A percentile compares a stretch with the other conserved stretches of the same genome.
Conservation (phyloP, 2,329 filamentous ascomycete genomes). For the Pyrenochaeta sp. region DNA sequence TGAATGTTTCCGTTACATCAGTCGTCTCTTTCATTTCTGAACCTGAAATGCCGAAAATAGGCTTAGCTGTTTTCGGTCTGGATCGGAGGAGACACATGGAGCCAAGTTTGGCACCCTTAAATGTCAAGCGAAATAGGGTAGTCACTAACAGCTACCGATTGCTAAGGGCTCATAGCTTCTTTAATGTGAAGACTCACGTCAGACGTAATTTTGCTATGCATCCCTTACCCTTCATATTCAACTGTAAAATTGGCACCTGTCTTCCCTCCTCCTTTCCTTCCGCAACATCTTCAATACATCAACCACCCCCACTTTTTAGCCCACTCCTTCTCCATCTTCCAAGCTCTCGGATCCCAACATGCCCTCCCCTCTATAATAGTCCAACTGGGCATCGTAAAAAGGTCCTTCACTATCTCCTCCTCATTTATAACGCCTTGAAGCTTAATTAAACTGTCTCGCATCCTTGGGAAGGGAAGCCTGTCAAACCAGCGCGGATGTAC, state of each 20-base stretch:
- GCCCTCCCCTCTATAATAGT: conserved; percentile 33
- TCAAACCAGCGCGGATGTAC: conserved; percentile 53
- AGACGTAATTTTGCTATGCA: no score
- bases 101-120: no score
- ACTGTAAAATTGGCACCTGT: not conserved
- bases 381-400: conserved; percentile 47
- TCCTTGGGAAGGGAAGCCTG: conserved; percentile 52
- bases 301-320: conserved; percentile 49
- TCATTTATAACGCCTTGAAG: conserved; percentile 45
- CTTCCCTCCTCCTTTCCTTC: not conserved
- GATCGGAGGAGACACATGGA: no score
- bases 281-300: conserved; percentile 3
- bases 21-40: no score
- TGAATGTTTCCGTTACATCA: no score
- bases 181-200: no score
- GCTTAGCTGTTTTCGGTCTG: no score
- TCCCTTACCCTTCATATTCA: not conserved
- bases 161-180: no score
- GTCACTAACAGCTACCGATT: no score
- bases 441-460: conserved; percentile 51
- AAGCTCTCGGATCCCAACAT: conserved; percentile 46
- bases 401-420: conserved; percentile 48
- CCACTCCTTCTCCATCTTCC: conserved; percentile 47
- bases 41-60: no score
- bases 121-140: no score